phyloP scores from a whole-genome alignment of 2,329 filamentous ascomycete genomes.

The Alternaria burnsii region DNA sequence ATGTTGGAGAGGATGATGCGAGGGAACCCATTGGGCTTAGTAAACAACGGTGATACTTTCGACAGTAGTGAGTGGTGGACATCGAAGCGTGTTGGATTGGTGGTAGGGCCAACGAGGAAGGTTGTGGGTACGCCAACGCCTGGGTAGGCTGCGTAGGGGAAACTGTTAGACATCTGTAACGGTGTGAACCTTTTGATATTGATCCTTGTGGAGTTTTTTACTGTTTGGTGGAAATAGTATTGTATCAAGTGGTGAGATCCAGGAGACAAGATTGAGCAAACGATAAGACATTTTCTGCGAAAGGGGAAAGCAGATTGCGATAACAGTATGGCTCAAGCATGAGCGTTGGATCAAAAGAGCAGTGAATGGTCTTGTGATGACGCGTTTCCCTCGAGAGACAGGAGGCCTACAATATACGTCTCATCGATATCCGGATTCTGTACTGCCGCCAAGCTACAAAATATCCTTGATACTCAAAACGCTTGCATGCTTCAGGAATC shows the following conservation, averaged over 20 bases:
- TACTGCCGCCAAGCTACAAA: not conserved
- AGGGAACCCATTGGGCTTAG: not conserved
- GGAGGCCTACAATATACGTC: fast-evolving
- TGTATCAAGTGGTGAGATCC: not conserved
- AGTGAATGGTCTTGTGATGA: not conserved
- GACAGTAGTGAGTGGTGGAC: conserved; percentile 11
- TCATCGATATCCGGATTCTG: too few species aligned
- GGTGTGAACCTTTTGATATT: fast-evolving
- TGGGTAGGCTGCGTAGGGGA: not conserved
- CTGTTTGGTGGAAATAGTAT: not conserved
- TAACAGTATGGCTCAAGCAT: not conserved
- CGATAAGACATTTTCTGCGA: not conserved
- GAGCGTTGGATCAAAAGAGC: not conserved
- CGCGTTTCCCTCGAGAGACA: not conserved
- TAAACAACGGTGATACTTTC: conserved; percentile 7
- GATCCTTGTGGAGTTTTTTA: fast-evolving
- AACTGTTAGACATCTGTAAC: not conserved
- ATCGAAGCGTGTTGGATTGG: conserved; percentile 6
- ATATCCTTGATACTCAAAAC: fast-evolving
- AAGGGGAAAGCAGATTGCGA: not conserved
- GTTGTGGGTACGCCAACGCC: not conserved
- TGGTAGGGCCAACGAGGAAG: conserved; percentile 10
- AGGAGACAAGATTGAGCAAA: not conserved
- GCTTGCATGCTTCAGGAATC: fast-evolving
- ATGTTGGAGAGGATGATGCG: not conserved